Conservation (phyloP, 345 rosid species). For the Citrus hindsii region DNA sequence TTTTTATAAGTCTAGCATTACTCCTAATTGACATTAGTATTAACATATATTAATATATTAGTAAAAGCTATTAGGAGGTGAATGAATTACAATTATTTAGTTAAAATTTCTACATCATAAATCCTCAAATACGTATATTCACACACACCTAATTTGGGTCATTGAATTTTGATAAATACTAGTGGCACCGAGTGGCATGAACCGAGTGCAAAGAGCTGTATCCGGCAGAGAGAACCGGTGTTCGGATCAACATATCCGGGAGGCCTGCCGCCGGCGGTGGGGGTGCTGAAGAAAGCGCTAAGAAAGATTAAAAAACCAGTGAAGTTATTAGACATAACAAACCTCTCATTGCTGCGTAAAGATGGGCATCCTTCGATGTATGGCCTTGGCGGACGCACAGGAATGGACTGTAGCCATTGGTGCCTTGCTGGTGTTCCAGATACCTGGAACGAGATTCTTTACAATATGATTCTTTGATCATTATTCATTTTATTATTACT, state of each 20-base stretch:
- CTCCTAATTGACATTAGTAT: too few relatives aligned
- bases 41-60: too few relatives aligned
- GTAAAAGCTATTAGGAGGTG: background rate
- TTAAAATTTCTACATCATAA: too few relatives aligned
- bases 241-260: slow-evolving; percentile 60
- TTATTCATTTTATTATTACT: background rate
- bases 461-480: slow-evolving; percentile 41
- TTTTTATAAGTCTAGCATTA: too few relatives aligned
- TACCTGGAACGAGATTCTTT: slow-evolving; percentile 85
- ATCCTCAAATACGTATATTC: background rate
- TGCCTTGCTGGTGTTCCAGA: slow-evolving; percentile 93
- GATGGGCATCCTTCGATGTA: slow-evolving; percentile 89
- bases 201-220: slow-evolving; percentile 53
- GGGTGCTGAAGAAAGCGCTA: slow-evolving; percentile 51
- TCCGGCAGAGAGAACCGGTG: slow-evolving; percentile 59
- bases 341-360: slow-evolving; percentile 70
- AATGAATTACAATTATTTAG: too few relatives aligned
- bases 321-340: slow-evolving; percentile 62
- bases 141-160: background rate
- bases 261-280: slow-evolving; percentile 51
- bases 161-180: background rate
- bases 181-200: slow-evolving; percentile 73
- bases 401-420: slow-evolving; percentile 88
- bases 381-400: slow-evolving; percentile 45
- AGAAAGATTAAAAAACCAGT: slow-evolving; percentile 43